Base-by-base conservation (phyloP, 495 filamentous ascomycete genomes). In the Penicillium alfredii region DNA sequence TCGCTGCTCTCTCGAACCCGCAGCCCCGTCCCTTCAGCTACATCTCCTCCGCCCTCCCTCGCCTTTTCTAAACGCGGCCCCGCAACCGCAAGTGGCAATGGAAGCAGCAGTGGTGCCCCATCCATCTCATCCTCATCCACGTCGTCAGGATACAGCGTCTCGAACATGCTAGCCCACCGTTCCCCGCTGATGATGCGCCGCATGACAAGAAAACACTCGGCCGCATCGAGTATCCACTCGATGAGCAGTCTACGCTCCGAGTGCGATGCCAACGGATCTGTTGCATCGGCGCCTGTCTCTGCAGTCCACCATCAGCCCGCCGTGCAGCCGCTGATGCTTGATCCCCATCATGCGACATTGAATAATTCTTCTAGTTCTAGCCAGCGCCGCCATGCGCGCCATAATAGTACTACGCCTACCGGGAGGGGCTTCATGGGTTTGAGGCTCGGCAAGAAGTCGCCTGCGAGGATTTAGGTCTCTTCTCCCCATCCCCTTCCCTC, bases 171-270 rank as follows among this genome's bases (percentile, higher is more conserved):
- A 7, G 6, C 44, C 1, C 47, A 47, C 5, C 55, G 55, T 14
- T 47, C 58, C 2, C 60, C 54, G 0, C 13, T 51, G 3, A 51
- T 55, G 25, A 47, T 55, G 33, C 58, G 55, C 12, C 44, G 43
- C 6, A 58, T 56, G 32, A 42, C 61, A 0, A 44, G 60, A 17
- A 61, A 61, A 20, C 50, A 59, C 20, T 62, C 77, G 4, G 82
- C 82, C 1, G 73, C 80, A 0, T 85, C 80, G 11, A 90, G 80
- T 71, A 83, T 86, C 29, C 73, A 74, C 46, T 89, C 81, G 0
- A 73, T 79, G 11, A 90, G 63, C 15, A 74, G 70, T 7, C 51
- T 74, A 7, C 23, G 81, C 51, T 40, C 84, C 58, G 44, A 69
- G 67, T 31, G 37, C 20, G 52, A 56, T 19, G 14, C 36, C 3